A percentile compares a stretch with the other conserved stretches of the same genome.
These are phyloP conservation scores for Calamus simplicifolius DNA, from an alignment of 176 grass and related monocot genomes.

Conservation along the genomic window DNA sequence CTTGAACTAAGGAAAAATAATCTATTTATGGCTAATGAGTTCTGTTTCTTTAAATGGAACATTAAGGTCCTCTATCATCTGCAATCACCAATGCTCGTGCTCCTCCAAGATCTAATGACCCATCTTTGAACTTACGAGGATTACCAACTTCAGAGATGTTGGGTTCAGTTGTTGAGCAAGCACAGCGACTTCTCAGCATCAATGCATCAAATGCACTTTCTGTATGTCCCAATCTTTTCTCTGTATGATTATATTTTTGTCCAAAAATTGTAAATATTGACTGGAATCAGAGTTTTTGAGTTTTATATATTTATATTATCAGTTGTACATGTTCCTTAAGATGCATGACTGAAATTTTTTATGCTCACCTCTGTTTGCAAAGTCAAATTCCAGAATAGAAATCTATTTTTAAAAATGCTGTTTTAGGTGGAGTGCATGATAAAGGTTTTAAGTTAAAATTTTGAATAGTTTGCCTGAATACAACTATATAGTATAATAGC, in stretches of 20 bases:
- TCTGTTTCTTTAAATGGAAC: slow-evolving; percentile 18
- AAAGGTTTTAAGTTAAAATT: too few relatives aligned
- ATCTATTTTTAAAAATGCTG: too few relatives aligned
- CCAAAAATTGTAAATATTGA: too few relatives aligned
- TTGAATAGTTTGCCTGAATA: too few relatives aligned
- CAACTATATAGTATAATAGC: too few relatives aligned
- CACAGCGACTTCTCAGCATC: slow-evolving; percentile 60
- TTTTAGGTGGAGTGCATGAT: too few relatives aligned
- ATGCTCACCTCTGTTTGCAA: neutral
- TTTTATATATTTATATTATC: too few relatives aligned
- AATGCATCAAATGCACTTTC: slow-evolving; percentile 57
- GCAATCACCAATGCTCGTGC: slow-evolving; percentile 31
- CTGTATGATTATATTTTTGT: neutral
- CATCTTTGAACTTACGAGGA: slow-evolving; percentile 37
- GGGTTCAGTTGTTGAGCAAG: slow-evolving; percentile 60
- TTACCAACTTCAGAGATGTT: slow-evolving; percentile 63
- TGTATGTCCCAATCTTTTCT: slow-evolving; percentile 43
- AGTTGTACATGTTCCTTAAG: too few relatives aligned
- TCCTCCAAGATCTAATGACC: slow-evolving; percentile 29
- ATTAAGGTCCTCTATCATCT: slow-evolving; percentile 46
- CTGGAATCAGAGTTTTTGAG: too few relatives aligned
- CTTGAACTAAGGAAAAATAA: too few relatives aligned
- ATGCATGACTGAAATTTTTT: too few relatives aligned
- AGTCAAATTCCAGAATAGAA: neutral
- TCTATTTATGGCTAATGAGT: slow-evolving; percentile 15